Base-by-base conservation (phyloP, 352 stramenopile genomes). In the Phytopythium ostracodes region DNA sequence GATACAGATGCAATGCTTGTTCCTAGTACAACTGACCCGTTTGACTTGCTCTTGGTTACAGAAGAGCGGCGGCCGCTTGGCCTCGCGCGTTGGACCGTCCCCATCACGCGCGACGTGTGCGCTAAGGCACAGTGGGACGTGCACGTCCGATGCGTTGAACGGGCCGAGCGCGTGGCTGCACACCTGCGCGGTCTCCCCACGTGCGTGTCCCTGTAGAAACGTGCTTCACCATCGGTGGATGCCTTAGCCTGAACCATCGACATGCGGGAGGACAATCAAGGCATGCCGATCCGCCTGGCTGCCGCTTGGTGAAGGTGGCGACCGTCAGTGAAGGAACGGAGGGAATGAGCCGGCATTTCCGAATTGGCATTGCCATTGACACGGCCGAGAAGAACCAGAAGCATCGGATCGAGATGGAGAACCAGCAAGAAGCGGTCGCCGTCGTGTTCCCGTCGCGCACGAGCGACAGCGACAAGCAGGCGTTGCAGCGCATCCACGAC, bases 401-500 rank as follows among this genome's bases (percentile, higher is more conserved):
- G 3, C 46, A 20, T 1, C n/a, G 11, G 15, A 22, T 6, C 2
- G 33, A 2, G 31, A 57, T 57, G 51, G 51, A 57, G 29, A 44
- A 44, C 51, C 29, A 57, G 31, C 51, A 55, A 38, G 49, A 55
- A 55, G 49, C 33, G 11, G 20, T 20, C 20, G 51, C 51, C 20
- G 33, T 57, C 20, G 51, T 57, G 33, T 57, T 57, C 51, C 51
- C 51, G n/a, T 57, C 51, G 51, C 51, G 51, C n/a, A 8, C 11
- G 12, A 33, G 51, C 22, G 33, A n/a, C 33, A 36, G 51, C 12
- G 51, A 57, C 51, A 57, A 57, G 51, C 51, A 57, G 12, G 33
- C 15, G 51, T 20, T 57, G 51, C 51, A 57, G 31, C 51, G 51
- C 33, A 57, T 57, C 51, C 51, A 57, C 33, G 51, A 57, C 51